These are phyloP conservation scores for Ogataea haglerorum DNA, from an alignment of 805 yeast genomes.

Conservation along the genomic window DNA sequence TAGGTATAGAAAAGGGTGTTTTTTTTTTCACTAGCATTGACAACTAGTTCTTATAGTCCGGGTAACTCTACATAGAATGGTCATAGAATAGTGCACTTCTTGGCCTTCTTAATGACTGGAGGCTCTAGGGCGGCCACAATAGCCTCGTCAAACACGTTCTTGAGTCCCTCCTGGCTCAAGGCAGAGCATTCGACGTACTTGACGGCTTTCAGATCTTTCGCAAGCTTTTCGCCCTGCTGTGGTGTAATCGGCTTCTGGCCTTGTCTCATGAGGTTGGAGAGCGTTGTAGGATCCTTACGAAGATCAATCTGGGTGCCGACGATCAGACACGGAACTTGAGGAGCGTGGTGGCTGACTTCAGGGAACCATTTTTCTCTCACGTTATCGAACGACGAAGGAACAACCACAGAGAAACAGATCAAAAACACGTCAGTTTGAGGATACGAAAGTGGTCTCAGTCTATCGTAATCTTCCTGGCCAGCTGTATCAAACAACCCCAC, in stretches of 20 bases:
- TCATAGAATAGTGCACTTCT: slow-evolving; percentile 84
- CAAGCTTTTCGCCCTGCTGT: slow-evolving; percentile 88
- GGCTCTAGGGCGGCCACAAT: slow-evolving; percentile 98
- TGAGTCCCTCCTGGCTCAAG: slow-evolving; percentile 91
- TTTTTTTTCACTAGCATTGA: slow-evolving; percentile 2
- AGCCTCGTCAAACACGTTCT: slow-evolving; percentile 98
- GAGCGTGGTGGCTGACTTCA: slow-evolving; percentile 91
- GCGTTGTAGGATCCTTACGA: slow-evolving; percentile 87
- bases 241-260: slow-evolving; percentile 80
- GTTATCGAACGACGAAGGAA: slow-evolving; percentile 96
- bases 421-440: slow-evolving; percentile 97
- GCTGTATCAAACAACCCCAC: slow-evolving; percentile 98
- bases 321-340: slow-evolving; percentile 94
- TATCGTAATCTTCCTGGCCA: slow-evolving; percentile 98
- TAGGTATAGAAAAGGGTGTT: not conserved
- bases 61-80: slow-evolving; percentile 7
- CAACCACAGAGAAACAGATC: slow-evolving; percentile 93
- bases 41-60: slow-evolving; percentile 3
- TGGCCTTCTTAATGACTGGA: slow-evolving; percentile 76
- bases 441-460: slow-evolving; percentile 92
- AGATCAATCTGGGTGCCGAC: slow-evolving; percentile 97
- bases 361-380: slow-evolving; percentile 99
- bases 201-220: slow-evolving; percentile 91
- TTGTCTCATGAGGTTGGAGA: slow-evolving; percentile 87
- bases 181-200: slow-evolving; percentile 98